Evolutionary conservation across 331 rosid genomes (phyloP).

Genomic region (Spiraea crenata): DNA sequence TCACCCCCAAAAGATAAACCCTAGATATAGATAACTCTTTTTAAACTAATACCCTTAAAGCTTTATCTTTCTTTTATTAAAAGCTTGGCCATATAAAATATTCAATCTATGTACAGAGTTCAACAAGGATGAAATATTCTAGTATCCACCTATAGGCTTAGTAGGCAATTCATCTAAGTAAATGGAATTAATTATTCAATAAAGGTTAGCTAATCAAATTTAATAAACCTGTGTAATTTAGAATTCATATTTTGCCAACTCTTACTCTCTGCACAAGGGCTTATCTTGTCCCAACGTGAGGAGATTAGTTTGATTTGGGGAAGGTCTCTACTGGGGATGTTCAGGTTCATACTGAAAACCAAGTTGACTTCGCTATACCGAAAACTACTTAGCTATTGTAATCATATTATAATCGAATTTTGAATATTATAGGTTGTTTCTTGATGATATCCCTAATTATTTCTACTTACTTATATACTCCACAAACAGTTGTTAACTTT

Average conservation of each 20-base stretch:
- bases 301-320: constrained; percentile 48
- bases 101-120: not conserved
- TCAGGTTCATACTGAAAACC: constrained; percentile 4
- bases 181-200: not conserved
- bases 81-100: too few species aligned
- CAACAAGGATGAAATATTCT: not conserved
- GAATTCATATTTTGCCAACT: not conserved
- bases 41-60: too few species aligned
- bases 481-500: not conserved
- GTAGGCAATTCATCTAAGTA: constrained; percentile 12
- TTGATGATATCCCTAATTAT: not conserved
- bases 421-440: not conserved
- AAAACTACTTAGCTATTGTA: not conserved
- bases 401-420: not conserved
- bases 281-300: constrained; percentile 19
- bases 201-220: too few species aligned
- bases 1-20: constrained; percentile 7
- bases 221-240: not conserved
- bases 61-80: too few species aligned
- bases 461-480: not conserved
- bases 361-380: constrained; percentile 43
- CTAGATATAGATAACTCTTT: too few species aligned
- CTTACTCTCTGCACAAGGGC: not conserved
- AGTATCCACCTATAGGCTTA: not conserved
- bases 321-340: constrained; percentile 61